Evolutionary conservation across 2,329 filamentous ascomycete genomes (phyloP), one percentile per base, ranked within the genome.

Genomic region (Penicillium sp.): DNA sequence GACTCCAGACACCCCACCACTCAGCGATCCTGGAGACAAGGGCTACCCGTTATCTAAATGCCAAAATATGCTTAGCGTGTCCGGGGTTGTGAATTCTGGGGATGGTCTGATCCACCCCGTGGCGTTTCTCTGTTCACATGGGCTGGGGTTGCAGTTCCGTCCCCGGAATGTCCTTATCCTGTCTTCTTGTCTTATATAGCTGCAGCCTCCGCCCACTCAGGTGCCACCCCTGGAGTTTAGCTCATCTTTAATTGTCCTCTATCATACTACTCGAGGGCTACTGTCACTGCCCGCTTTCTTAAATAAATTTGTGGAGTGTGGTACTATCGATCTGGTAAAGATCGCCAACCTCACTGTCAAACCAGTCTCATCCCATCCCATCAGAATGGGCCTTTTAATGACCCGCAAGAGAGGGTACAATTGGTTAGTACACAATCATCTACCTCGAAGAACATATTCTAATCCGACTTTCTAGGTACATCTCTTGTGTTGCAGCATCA

Each of bases 401-500:
- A 58, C 42, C 62, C 67, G 66, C 23, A 73, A 72, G 61, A 63
- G 70, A 62, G 68, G 60, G 51, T 73, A 67, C 48, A 73, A 73
- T 58, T 73, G 70, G 70, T 73, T 38, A 2, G 64, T 58, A n/a
- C 8, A 38, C 7, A 42, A 2, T 8, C 0, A 33, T 45, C 8
- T 10, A 33, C 2, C 31, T 4, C 0, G 6, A 19, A 2, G 27
- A 3, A 27, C 6, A 23, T 19, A 35, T 19, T 3, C 8, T 46
- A 23, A 50, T 10, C 33, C 49, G 10, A 47, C n/a, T 10, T 2
- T 49, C 6, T 33, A 70, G 85, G 85, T 89, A 87, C 77, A 85
- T 88, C 63, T 87, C 86, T 59, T 78, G 89, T 50, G 84, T 89
- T 63, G 87, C 87, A 56, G 87, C 88, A 67, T 85, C 86, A 71